Percentiles rank a stretch among this genome's conserved stretches.
These are phyloP conservation scores for Paramecium sexaurelia DNA, from an alignment of 73 alveolate genomes.

Conservation along the genomic window DNA sequence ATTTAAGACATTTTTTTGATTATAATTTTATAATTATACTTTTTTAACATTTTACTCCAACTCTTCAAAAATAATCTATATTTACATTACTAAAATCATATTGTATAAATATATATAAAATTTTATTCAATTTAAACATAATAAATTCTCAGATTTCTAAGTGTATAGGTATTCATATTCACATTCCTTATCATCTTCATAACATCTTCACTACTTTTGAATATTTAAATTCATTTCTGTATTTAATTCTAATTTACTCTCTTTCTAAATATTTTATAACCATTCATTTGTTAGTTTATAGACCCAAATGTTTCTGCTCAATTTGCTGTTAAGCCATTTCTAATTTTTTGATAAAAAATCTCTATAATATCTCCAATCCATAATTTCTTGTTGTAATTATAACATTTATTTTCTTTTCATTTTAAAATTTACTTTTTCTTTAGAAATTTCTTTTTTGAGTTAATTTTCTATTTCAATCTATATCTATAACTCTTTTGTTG, in stretches of 20 bases:
- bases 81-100: too few relatives aligned
- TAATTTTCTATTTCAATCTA: not conserved
- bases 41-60: not conserved
- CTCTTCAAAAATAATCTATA: not conserved
- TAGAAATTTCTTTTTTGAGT: not conserved
- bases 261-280: not conserved
- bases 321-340: too few relatives aligned
- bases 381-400: not conserved
- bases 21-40: not conserved
- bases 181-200: not conserved
- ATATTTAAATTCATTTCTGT: not conserved
- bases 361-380: not conserved
- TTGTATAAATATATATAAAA: too few relatives aligned
- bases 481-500: not conserved
- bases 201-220: not conserved
- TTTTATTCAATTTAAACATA: too few relatives aligned
- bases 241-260: not conserved
- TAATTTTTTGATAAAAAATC: too few relatives aligned
- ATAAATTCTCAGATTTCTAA: too few relatives aligned
- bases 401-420: not conserved
- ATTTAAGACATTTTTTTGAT: not conserved
- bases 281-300: not conserved
- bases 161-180: too few relatives aligned
- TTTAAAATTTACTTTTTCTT: not conserved
- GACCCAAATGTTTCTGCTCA: not conserved